Conservation (phyloP, 164 flowering plant species). For the Umbilicus rupestris region DNA sequence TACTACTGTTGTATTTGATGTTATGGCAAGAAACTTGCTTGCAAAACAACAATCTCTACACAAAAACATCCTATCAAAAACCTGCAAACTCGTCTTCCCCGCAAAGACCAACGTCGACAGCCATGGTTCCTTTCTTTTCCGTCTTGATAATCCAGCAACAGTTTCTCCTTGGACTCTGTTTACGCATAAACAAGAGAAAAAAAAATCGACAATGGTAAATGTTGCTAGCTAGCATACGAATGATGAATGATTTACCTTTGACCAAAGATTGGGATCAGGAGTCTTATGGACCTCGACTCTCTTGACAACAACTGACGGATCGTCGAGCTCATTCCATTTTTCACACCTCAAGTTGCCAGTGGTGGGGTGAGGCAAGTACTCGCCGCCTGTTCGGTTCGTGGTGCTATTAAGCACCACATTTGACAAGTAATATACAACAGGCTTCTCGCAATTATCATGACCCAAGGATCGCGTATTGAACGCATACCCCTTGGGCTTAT, state of each 20-base stretch:
- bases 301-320: slow-evolving; percentile 18
- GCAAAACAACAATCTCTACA: too few relatives aligned
- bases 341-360: slow-evolving; percentile 10
- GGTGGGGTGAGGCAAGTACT: slow-evolving; percentile 13
- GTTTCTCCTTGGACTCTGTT: slow-evolving; percentile 43
- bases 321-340: slow-evolving; percentile 15
- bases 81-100: slow-evolving; percentile 22
- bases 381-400: slow-evolving; percentile 15
- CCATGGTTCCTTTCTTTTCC: slow-evolving; percentile 24
- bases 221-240: background rate
- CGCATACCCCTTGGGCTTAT: background rate
- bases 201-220: too few relatives aligned
- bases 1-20: too few relatives aligned
- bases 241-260: slow-evolving; percentile 22
- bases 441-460: slow-evolving; percentile 7
- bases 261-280: slow-evolving; percentile 39
- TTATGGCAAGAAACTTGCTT: too few relatives aligned
- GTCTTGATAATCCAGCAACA: slow-evolving; percentile 36
- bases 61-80: background rate
- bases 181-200: background rate
- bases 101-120: slow-evolving; percentile 36
- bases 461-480: slow-evolving; percentile 10
- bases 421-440: slow-evolving; percentile 12
- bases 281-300: slow-evolving; percentile 29
- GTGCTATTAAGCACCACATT: slow-evolving; percentile 16